Percentiles rank a stretch among this genome's conserved stretches.
phyloP scores from a whole-genome alignment of 2,329 filamentous ascomycete species.

The Talaromyces piceae region DNA sequence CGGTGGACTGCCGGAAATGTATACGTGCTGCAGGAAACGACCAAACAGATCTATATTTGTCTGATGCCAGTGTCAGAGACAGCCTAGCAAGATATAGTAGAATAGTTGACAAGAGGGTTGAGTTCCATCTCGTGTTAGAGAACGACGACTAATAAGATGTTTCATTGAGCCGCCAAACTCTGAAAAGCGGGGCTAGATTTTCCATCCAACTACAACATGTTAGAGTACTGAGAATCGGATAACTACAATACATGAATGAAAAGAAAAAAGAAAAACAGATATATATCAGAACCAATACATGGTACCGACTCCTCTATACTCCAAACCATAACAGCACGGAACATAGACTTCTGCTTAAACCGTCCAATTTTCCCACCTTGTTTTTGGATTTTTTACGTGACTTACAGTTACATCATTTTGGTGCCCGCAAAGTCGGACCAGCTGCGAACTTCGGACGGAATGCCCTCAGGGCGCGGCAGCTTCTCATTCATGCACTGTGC shows the following conservation, averaged over 20 bases:
- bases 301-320: constrained; percentile 3
- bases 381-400: background rate
- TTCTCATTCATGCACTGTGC: constrained; percentile 97
- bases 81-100: too few relatives aligned
- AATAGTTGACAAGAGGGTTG: too few relatives aligned
- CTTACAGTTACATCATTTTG: constrained; percentile 39
- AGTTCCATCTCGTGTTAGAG: too few relatives aligned
- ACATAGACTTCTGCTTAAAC: background rate
- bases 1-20: too few relatives aligned
- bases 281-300: background rate
- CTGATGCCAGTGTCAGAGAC: too few relatives aligned
- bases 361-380: background rate
- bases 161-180: background rate
- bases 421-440: constrained; percentile 95
- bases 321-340: background rate
- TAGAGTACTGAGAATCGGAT: background rate
- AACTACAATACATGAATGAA: too few relatives aligned
- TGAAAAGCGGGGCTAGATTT: background rate
- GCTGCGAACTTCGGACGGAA: constrained; percentile 80
- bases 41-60: too few relatives aligned
- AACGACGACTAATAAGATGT: too few relatives aligned
- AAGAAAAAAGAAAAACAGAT: background rate
- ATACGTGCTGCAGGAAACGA: too few relatives aligned
- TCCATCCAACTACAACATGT: background rate
- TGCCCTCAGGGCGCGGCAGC: constrained; percentile 78